phyloP scores from a whole-genome alignment of 2,329 filamentous ascomycete genomes.

The Myriangium duriaei region DNA sequence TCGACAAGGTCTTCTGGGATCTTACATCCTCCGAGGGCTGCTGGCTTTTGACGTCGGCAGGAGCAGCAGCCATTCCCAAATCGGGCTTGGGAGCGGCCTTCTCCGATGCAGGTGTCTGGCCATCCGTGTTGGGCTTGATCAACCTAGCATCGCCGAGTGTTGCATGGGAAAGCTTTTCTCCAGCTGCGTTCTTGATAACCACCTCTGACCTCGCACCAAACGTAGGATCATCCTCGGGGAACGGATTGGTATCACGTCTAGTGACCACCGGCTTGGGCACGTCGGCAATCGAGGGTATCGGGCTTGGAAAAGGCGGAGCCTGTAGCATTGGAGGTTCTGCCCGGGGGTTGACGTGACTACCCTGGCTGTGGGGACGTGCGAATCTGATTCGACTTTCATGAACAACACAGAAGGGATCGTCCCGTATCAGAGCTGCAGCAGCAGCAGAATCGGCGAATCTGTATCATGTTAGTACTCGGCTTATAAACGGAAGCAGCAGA shows the following conservation, averaged over 20 bases:
- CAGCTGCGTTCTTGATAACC: neutral
- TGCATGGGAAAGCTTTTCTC: neutral
- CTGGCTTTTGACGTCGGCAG: neutral
- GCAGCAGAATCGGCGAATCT: neutral
- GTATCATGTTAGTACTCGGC: neutral
- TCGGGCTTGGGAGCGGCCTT: neutral
- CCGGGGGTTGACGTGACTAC: neutral
- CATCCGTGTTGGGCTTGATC: neutral
- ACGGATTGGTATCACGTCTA: conserved; percentile 5
- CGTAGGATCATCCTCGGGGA: conserved; percentile 6
- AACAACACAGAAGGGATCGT: neutral
- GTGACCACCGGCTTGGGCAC: too few species aligned
- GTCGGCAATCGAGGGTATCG: too few species aligned
- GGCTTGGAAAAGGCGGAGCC: too few species aligned
- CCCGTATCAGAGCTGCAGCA: neutral
- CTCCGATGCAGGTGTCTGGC: neutral
- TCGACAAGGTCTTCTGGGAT: too few species aligned
- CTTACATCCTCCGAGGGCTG: neutral
- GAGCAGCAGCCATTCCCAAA: neutral
- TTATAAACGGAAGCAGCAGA: too few species aligned
- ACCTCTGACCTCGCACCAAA: too few species aligned
- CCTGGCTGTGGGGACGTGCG: neutral
- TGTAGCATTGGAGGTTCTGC: too few species aligned
- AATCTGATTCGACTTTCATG: neutral
- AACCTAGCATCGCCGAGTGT: neutral